Base-by-base conservation (phyloP, 257 asterid species). In the Scutellaria minor region DNA sequence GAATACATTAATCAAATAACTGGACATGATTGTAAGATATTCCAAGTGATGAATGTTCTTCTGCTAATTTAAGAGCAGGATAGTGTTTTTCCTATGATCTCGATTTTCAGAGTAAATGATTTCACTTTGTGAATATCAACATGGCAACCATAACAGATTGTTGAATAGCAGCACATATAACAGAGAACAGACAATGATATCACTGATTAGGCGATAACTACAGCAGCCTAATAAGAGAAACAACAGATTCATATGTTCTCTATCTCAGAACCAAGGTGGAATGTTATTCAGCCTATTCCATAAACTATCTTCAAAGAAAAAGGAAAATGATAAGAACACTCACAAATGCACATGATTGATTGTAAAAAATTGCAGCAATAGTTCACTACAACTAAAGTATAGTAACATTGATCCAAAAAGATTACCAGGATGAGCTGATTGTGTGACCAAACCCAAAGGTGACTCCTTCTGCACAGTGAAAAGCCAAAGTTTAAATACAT, bases 401-500 rank as follows among this genome's bases (percentile, higher is more conserved):
- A 35, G 46, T 35, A 27, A 31, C 5, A 35, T 31, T 13, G 66
- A 40, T 14, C 10, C 10, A 45, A 55, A 41, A 44, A 71, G 13
- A 15, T 67, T 87, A 91, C 97, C 97, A 35, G 97, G 97, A 83
- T 91, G 97, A 47, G 97, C 97, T 15, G 97, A 91, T 54, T 87
- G 83, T 2, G 97, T 91, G 14, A 90, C 83, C 80, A 71, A 72
- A 14, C 96, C 96, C 12, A 80, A 2, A 0, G 97, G 96, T 0
- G 96, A 83, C 73, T 89, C 96, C 70, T 91, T 91, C 97, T 92
- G 89, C 85, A 79, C 20, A 66, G 10, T 35, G 44, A 24, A 55
- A 79, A 42, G 37, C 40, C 18, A 18, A 18, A 18, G 18, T 18
- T 37, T n/a, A n/a, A 15, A 45, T 48, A 11, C 4, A 24, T 24